Evolutionary conservation across 2,329 filamentous ascomycete genomes (phyloP).

Genomic region (Talaromyces amestolkiae): DNA sequence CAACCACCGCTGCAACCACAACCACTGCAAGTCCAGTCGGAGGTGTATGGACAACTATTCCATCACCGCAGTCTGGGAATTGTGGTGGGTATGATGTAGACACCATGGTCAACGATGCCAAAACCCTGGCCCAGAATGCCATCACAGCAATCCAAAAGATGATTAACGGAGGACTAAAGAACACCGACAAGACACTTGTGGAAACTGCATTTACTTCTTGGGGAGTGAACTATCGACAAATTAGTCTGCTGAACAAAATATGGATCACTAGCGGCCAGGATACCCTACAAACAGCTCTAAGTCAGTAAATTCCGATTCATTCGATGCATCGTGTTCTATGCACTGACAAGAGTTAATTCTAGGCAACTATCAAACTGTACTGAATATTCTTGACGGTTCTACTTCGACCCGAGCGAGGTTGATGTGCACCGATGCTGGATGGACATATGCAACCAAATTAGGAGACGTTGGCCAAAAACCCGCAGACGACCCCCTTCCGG

Average conservation of each 20-base stretch:
- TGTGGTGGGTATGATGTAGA: not conserved
- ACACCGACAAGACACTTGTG: not conserved
- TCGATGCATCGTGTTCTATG: not conserved
- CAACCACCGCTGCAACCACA: not conserved
- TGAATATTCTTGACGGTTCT: not conserved
- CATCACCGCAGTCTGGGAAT: not conserved
- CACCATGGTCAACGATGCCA: conserved; percentile 5
- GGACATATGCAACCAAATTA: not conserved
- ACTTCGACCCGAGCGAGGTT: not conserved
- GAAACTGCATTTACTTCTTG: conserved; percentile 1
- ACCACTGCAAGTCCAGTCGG: not conserved
- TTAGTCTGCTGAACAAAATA: not conserved
- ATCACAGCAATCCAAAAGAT: not conserved
- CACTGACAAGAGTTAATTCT: not conserved
- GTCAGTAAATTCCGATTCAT: not conserved
- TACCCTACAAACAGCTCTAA: not conserved
- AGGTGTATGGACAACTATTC: not conserved
- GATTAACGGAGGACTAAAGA: not conserved
- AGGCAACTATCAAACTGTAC: not conserved
- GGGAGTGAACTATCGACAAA: not conserved
- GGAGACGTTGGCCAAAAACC: not conserved
- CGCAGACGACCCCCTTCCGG: not conserved
- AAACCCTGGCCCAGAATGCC: not conserved
- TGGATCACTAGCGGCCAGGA: not conserved
- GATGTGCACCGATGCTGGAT: conserved; percentile 2